Evolutionary conservation across 2,329 filamentous ascomycete genomes (phyloP), one percentile per base, ranked within the genome.

Genomic region (Hypoxylon sp.): DNA sequence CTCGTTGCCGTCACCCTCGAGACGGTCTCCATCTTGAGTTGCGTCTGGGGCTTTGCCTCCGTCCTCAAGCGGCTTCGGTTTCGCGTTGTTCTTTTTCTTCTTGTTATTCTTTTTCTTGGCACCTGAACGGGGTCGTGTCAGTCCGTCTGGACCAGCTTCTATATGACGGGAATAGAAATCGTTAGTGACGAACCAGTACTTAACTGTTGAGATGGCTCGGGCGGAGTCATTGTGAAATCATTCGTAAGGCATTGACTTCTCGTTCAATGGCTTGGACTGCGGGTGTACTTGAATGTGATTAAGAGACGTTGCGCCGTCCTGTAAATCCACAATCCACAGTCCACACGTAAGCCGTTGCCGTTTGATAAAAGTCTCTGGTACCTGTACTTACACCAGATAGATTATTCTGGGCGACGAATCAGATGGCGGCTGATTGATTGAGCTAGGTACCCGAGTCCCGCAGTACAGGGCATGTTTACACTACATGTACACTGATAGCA

Each of bases 71-170:
- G 77, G 66, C 71, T 83, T 84, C 61, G 78, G 75, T 75, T 84
- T 85, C 74, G 78, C 79, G 45, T 80, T 80, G 70, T 83, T 85
- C 81, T 85, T 87, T 80, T 86, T 88, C 78, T 87, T 88, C 72
- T 84, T 87, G 72, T 82, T 84, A 75, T 82, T 84, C 79, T 85
- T 87, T 79, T 86, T 87, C 78, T 84, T 85, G 51, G 81, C 72
- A 71, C 78, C 80, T 81, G 73, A 62, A 70, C 58, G 56, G 61
- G 4, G 65, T 8, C 49, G 51, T 51, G 66, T 76, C 46, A 75
- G 73, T 65, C 65, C 38, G 40, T 32, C 50, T 42, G 45, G 45
- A 61, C 59, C 38, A 60, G 46, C n/a, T n/a, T 20, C 16, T 8
- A 30, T 12, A 14, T 20, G n/a, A 56, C 51, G 40, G 26, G 11